These are phyloP conservation scores for Aspergillus nomiae DNA, from an alignment of 2,329 filamentous ascomycete species.

Conservation along the genomic window DNA sequence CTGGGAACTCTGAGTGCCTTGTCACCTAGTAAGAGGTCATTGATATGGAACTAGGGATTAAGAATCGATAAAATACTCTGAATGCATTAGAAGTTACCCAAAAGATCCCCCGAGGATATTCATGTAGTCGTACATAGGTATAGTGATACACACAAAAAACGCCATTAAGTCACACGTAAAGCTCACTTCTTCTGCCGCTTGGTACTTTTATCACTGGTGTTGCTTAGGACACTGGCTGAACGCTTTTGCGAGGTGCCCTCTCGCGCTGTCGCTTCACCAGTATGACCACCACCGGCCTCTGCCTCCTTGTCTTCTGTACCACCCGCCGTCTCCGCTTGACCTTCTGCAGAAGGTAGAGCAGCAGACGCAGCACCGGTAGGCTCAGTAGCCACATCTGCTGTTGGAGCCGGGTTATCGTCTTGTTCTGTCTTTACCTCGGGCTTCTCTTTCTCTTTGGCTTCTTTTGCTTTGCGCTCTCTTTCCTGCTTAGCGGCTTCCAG, in stretches of 20 bases:
- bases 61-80: not conserved
- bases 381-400: slow-evolving; percentile 9
- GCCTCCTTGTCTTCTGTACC: not conserved
- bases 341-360: slow-evolving; percentile 3
- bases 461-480: slow-evolving; percentile 38
- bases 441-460: slow-evolving; percentile 31
- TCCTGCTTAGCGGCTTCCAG: slow-evolving; percentile 46
- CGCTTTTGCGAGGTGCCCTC: slow-evolving; percentile 62
- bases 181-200: slow-evolving; percentile 52
- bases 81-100: slow-evolving; percentile 4
- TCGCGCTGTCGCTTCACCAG: slow-evolving; percentile 12
- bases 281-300: slow-evolving; percentile 10
- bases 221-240: slow-evolving; percentile 79
- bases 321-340: slow-evolving; percentile 8
- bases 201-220: slow-evolving; percentile 61
- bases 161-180: not conserved
- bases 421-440: slow-evolving; percentile 39
- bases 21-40: not conserved
- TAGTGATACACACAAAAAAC: slow-evolving; percentile 20
- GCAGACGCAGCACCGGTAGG: slow-evolving; percentile 19
- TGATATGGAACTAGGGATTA: not conserved
- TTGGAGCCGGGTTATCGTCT: slow-evolving; percentile 29
- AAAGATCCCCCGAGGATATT: slow-evolving; percentile 13
- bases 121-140: slow-evolving; percentile 38
- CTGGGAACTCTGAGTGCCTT: not conserved